Conservation (phyloP, 2,329 filamentous ascomycete species). For the Aureobasidium lini region DNA sequence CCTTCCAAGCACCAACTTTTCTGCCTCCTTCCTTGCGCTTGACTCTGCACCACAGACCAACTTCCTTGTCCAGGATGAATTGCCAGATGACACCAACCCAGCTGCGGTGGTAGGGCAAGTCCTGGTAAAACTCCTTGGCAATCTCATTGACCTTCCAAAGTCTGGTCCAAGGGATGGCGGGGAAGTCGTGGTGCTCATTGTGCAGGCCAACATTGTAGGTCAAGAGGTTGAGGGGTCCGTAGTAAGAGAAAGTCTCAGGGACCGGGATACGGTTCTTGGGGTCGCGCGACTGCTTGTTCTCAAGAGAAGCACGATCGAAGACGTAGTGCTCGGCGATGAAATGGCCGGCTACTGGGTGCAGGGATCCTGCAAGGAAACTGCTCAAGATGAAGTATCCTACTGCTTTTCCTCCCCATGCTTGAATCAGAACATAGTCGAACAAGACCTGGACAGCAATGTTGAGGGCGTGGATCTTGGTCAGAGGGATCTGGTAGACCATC, state of each 20-base stretch:
- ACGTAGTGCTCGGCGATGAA: constrained; percentile 91
- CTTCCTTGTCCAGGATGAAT: constrained; percentile 83
- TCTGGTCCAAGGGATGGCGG: constrained; percentile 88
- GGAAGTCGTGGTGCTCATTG: constrained; percentile 99
- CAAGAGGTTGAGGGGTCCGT: constrained; percentile 81
- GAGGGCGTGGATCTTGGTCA: constrained; percentile 75
- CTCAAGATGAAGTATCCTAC: constrained; percentile 79
- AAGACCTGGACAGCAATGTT: constrained; percentile 70
- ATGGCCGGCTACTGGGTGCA: constrained; percentile 92
- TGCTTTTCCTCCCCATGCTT: constrained; percentile 53
- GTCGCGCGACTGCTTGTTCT: constrained; percentile 32
- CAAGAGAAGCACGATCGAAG: constrained; percentile 43
- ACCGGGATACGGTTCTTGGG: constrained; percentile 42
- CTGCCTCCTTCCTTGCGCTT: constrained; percentile 77
- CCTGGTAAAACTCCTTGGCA: constrained; percentile 85
- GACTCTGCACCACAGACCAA: constrained; percentile 85
- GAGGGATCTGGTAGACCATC: constrained; percentile 81
- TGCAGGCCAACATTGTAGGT: constrained; percentile 97
- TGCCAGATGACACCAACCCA: constrained; percentile 94
- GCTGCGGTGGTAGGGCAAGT: constrained; percentile 77
- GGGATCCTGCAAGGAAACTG: constrained; percentile 85
- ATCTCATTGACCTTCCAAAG: constrained; percentile 70
- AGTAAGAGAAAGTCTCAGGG: constrained; percentile 96
- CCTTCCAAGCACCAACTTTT: constrained; percentile 47
- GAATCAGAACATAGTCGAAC: constrained; percentile 68